Evolutionary conservation across 495 filamentous ascomycete genomes (phyloP).

Genomic region (Xylaria acuta): DNA sequence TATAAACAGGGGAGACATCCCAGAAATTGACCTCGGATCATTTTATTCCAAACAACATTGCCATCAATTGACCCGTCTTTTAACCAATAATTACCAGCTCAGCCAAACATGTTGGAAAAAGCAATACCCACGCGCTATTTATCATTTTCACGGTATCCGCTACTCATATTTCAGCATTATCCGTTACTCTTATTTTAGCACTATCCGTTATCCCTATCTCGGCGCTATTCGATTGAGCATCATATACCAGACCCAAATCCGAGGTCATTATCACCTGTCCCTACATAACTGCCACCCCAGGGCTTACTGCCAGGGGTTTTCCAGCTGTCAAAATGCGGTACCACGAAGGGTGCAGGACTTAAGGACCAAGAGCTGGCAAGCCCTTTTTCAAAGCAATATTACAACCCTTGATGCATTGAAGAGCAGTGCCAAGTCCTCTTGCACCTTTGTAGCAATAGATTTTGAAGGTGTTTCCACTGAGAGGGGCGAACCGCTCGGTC

Average conservation of each 20-base stretch:
- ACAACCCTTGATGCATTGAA: slow-evolving; percentile 14
- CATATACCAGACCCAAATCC: too few species aligned
- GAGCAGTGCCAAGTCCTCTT: neutral
- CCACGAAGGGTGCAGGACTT: neutral
- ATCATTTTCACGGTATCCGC: neutral
- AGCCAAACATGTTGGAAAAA: neutral
- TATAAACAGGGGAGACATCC: too few species aligned
- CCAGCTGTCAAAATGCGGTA: slow-evolving; percentile 5
- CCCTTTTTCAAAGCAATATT: slow-evolving; percentile 1
- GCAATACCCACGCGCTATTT: too few species aligned
- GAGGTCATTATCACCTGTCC: too few species aligned
- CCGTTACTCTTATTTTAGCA: too few species aligned
- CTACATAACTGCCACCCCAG: neutral
- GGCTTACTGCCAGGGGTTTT: neutral
- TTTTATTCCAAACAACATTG: neutral
- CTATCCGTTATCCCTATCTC: too few species aligned
- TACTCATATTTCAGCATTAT: neutral
- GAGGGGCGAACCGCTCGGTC: neutral
- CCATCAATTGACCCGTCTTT: neutral
- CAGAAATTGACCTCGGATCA: too few species aligned
- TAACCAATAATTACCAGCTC: neutral
- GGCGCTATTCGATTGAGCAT: too few species aligned
- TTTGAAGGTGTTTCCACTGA: neutral
- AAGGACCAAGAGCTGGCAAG: neutral
- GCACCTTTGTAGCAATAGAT: slow-evolving; percentile 15